These are phyloP conservation scores for Fusarium euwallaceae DNA, from an alignment of 2,329 filamentous ascomycete genomes.

Conservation along the genomic window DNA sequence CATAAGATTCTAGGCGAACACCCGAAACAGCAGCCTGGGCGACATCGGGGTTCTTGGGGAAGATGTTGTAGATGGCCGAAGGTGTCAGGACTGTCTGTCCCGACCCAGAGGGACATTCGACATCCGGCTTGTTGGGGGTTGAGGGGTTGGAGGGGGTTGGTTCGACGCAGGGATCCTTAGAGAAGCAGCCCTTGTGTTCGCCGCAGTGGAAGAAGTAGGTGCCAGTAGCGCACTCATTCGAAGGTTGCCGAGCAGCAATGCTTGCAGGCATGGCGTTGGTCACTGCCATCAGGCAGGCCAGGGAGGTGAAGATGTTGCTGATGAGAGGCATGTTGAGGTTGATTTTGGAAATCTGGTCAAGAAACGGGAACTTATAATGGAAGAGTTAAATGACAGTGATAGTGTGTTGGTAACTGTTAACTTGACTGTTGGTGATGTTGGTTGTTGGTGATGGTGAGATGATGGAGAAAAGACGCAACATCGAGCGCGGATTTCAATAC, in stretches of 20 bases:
- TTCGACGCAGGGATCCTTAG: constrained; percentile 11
- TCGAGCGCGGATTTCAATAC: neutral
- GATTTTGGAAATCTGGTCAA: neutral
- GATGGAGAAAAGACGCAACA: neutral
- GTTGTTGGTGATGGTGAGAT: neutral
- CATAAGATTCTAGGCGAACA: constrained; percentile 41
- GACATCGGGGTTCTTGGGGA: constrained; percentile 27
- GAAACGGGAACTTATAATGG: neutral
- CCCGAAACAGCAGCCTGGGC: constrained; percentile 22
- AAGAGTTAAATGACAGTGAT: neutral
- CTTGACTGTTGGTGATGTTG: neutral
- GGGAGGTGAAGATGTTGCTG: neutral
- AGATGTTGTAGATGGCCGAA: constrained; percentile 27
- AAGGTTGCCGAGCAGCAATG: constrained; percentile 8
- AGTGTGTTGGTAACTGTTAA: neutral
- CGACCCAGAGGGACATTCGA: neutral
- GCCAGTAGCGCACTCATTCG: constrained; percentile 11
- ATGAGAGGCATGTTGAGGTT: constrained; percentile 22
- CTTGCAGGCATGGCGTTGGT: constrained; percentile 10
- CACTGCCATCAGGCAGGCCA: constrained; percentile 17
- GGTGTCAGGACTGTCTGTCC: neutral
- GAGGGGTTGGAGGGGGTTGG: neutral
- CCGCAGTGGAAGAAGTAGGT: constrained; percentile 19
- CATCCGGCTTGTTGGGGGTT: neutral
- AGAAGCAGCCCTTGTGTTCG: constrained; percentile 7